Base-by-base conservation (phyloP, 2,329 filamentous ascomycete species). In the Pezicula rhizophila region DNA sequence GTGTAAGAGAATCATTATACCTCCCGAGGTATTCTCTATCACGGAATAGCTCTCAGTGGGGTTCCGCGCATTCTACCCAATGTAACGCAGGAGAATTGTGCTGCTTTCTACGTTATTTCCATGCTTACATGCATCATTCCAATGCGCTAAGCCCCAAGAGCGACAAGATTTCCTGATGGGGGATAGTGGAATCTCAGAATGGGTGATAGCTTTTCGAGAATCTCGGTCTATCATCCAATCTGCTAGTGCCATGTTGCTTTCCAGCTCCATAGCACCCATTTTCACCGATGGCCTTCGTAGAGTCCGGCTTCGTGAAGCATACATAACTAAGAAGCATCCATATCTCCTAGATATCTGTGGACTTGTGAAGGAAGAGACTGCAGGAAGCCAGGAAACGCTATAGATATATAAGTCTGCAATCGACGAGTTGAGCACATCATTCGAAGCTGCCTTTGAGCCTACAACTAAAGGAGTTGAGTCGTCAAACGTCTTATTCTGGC, bases 401-500 rank as follows among this genome's bases (percentile, higher is more conserved):
- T 4, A 8, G 7, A 42, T 42, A 17, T 42, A 42, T n/a, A 23
- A 7, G 14, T 11, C 39, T 42, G 18, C 39, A 18, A 14, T 42
- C 7, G 39, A 42, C 39, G 39, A 42, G 12, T 14, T 42, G 3
- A 42, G 14, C 20, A 42, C 18, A 23, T 26, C 39, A 10, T 42
- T 18, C 39, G 25, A 17, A n/a, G 17, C 39, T n/a, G 26, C 18
- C n/a, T 46, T 38, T 25, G 23, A 25, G 4, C n/a, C 31, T 18
- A 20, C 6, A 11, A 4, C 15, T 8, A 20, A 25, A 8, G 7
- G 14, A 6, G 20, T 38, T 23, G 35, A 46, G 31, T 12, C 43
- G 8, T 14, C 28, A 2, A 31, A 45, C 51, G 48, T 52, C 49
- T 37, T 51, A 33, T 11, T 51, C 28, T 28, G 45, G 51, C n/a